Percentiles rank a stretch among this genome's conserved stretches.
These are phyloP conservation scores for Gamsiella multidivaricata DNA, from an alignment of 192 early-diverging fungal genomes.

Conservation along the genomic window DNA sequence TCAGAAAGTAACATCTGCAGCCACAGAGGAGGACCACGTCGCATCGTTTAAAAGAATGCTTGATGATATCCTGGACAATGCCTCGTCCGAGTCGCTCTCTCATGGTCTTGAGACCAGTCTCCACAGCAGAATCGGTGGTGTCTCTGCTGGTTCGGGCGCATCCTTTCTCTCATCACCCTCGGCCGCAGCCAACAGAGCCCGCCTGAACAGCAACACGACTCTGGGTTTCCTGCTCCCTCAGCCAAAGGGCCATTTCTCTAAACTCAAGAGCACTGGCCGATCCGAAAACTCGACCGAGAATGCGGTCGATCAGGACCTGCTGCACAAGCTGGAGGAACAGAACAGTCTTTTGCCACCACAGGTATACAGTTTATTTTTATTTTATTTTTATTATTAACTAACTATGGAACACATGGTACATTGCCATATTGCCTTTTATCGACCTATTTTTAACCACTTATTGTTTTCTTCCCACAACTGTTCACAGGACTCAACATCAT, in stretches of 20 bases:
- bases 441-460: slow-evolving; percentile 1
- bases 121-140: slow-evolving; percentile 28
- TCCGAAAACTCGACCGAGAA: slow-evolving; percentile 11
- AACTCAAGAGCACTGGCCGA: slow-evolving; percentile 31
- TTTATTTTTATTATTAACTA: neutral
- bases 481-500: slow-evolving; percentile 66
- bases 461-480: slow-evolving; percentile 5
- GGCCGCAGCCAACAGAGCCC: slow-evolving; percentile 35
- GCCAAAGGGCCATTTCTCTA: slow-evolving; percentile 51
- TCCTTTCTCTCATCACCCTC: slow-evolving; percentile 31
- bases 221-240: slow-evolving; percentile 43
- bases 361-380: slow-evolving; percentile 35
- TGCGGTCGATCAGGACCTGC: slow-evolving; percentile 49
- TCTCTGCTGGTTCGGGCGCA: slow-evolving; percentile 7
- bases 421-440: neutral
- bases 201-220: slow-evolving; percentile 40
- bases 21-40: slow-evolving; percentile 51
- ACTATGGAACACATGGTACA: neutral
- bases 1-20: slow-evolving; percentile 7
- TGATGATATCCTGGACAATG: slow-evolving; percentile 49
- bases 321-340: slow-evolving; percentile 66
- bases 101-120: slow-evolving; percentile 41
- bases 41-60: slow-evolving; percentile 54
- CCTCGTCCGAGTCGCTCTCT: slow-evolving; percentile 46
- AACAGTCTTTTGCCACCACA: slow-evolving; percentile 67